Base-by-base conservation (phyloP, 202 grass and related monocot genomes). In the Digitaria exilis region DNA sequence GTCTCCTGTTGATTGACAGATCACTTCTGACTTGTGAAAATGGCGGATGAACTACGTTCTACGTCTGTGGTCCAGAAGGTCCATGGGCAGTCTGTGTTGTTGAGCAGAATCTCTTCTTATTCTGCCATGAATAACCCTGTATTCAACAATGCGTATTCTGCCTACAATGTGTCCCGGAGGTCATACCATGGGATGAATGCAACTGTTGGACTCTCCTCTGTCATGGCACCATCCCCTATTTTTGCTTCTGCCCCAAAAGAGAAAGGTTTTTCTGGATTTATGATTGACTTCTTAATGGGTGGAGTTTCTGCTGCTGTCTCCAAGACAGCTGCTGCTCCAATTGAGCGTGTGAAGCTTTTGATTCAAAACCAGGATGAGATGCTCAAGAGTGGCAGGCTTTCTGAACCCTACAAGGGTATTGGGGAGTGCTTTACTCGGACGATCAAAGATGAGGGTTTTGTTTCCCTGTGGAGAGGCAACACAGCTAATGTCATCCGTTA, bases 321-420 rank as follows among this genome's bases (percentile, higher is more conserved):
- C 29, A 93, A 90, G 66, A 93, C 90, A 0, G 90, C 90, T 77
- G 87, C 90, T 41, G 90, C 90, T 84, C 90, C 90, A 8, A 93
- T 93, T 24, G 90, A 93, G 80, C 87, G 90, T 77, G 87, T 93
- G 22, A 92, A 90, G 64, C 87, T 92, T 79, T 84, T 92, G 83
- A 92, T 92, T 72, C 87, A 90, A 76, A 92, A 92, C 81, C 90
- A 92, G 58, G 90, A 90, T 62, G 90, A 92, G 69, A 92, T 92
- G 90, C 67, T 92, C 50, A 92, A 89, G 75, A 14, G 62, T 16
- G 90, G 90, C 15, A 89, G 87, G 71, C 87, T 92, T 31, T 92
- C 90, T 77, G 80, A 92, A 49, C 87, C 90, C 0, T 92, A 92
- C 76, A 92, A 92, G 71, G 90, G 90, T 16, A 92, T 92, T 55